Conservation (phyloP, 139 green algal genomes). For the Micractinium sp. region DNA sequence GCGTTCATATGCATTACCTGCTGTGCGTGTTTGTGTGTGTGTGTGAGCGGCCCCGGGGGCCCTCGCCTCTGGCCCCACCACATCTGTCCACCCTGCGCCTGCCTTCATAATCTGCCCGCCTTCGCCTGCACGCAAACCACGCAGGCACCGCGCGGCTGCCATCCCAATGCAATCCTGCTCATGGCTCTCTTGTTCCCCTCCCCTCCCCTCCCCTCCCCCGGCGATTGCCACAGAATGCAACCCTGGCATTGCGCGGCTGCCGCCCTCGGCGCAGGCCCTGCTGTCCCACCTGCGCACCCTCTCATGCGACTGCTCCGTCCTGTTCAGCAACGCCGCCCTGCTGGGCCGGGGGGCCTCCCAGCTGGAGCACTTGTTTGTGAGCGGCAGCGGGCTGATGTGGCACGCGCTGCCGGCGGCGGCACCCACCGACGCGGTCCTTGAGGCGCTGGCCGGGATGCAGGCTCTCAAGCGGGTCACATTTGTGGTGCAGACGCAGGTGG, state of each 20-base stretch:
- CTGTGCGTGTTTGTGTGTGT: too few species aligned
- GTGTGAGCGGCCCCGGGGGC: too few species aligned
- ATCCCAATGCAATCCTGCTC: too few species aligned
- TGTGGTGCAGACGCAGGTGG: slow-evolving; percentile 19
- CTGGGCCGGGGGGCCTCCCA: neutral
- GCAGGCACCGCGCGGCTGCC: too few species aligned
- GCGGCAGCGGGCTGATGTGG: slow-evolving; percentile 25
- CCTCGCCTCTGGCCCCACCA: too few species aligned
- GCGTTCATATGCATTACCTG: too few species aligned
- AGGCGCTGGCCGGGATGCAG: neutral
- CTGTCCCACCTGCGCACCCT: neutral
- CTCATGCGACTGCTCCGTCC: neutral
- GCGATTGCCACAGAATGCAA: neutral
- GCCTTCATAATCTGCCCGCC: too few species aligned
- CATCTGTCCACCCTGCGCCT: too few species aligned
- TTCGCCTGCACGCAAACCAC: too few species aligned
- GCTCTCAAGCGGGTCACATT: slow-evolving; percentile 1
- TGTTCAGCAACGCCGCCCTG: slow-evolving; percentile 12
- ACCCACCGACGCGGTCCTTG: neutral
- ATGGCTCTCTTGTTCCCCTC: neutral
- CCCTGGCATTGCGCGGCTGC: neutral
- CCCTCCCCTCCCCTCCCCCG: neutral
- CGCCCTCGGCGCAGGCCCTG: neutral
- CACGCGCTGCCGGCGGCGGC: neutral
- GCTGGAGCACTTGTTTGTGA: neutral